These are phyloP conservation scores for Dendrostoma leiphaemia DNA, from an alignment of 2,329 filamentous ascomycete species.

Conservation along the genomic window DNA sequence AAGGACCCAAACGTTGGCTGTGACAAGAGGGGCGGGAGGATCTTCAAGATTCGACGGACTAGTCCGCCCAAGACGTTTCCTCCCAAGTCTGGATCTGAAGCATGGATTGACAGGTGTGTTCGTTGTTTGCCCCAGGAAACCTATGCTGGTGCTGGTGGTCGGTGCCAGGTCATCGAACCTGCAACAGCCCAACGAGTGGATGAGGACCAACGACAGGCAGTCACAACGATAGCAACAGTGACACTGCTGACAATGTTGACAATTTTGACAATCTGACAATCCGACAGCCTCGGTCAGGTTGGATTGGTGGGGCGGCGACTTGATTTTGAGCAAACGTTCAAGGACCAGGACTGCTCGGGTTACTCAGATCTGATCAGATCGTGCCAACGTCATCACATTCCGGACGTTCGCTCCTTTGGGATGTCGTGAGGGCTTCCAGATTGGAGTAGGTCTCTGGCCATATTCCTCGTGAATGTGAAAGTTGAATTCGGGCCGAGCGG, in stretches of 20 bases:
- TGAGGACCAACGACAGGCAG: neutral
- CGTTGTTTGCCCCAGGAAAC: too few species aligned
- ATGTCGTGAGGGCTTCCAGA: neutral
- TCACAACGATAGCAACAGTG: neutral
- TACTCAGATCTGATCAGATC: neutral
- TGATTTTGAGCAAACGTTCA: neutral
- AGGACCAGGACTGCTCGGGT: neutral
- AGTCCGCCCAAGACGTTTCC: slow-evolving; percentile 2
- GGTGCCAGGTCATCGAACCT: neutral
- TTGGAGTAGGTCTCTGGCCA: neutral
- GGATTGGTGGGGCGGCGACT: neutral
- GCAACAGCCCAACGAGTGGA: neutral
- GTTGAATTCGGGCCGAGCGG: too few species aligned
- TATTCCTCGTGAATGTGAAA: neutral
- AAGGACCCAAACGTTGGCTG: neutral
- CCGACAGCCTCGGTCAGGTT: neutral
- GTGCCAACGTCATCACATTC: neutral
- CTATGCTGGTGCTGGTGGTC: neutral
- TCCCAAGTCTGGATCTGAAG: neutral
- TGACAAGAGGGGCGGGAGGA: neutral
- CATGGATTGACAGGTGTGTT: neutral
- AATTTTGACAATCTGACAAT: neutral
- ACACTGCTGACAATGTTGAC: neutral
- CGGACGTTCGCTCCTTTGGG: neutral
- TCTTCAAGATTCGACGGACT: neutral